phyloP scores from a whole-genome alignment of 805 yeast genomes.

The Schizosaccharomyces japonicus region DNA sequence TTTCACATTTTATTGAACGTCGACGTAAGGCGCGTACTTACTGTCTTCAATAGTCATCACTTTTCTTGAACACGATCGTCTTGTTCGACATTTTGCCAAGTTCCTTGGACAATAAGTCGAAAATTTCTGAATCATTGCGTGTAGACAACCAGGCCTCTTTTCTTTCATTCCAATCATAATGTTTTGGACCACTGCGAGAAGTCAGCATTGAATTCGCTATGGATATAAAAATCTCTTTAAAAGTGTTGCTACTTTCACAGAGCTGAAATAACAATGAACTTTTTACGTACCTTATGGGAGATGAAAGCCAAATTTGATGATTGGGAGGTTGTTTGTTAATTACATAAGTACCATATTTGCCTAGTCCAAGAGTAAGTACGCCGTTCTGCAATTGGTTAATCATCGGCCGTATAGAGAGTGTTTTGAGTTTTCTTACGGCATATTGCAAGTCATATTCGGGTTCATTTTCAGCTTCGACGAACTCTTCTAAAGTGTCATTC shows the following conservation, averaged over 20 bases:
- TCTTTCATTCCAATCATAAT: neutral
- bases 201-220: neutral
- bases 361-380: constrained; percentile 49
- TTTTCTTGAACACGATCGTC: neutral
- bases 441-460: constrained; percentile 46
- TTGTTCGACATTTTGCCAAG: neutral
- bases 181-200: neutral
- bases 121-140: neutral
- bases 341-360: constrained; percentile 63
- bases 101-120: neutral
- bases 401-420: neutral
- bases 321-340: constrained; percentile 95
- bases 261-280: too few species aligned
- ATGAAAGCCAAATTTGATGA: constrained; percentile 84
- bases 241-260: too few species aligned
- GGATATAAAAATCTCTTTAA: too few species aligned
- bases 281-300: constrained; percentile 28
- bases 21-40: neutral
- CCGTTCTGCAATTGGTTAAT: constrained; percentile 32
- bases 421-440: constrained; percentile 21
- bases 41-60: neutral
- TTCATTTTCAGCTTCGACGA: constrained; percentile 12
- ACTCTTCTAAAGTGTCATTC: constrained; percentile 8
- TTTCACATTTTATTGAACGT: too few species aligned
- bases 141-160: neutral